Evolutionary conservation across 768 basidiomycete genomes (phyloP).

Genomic region (Agaricus blazei): DNA sequence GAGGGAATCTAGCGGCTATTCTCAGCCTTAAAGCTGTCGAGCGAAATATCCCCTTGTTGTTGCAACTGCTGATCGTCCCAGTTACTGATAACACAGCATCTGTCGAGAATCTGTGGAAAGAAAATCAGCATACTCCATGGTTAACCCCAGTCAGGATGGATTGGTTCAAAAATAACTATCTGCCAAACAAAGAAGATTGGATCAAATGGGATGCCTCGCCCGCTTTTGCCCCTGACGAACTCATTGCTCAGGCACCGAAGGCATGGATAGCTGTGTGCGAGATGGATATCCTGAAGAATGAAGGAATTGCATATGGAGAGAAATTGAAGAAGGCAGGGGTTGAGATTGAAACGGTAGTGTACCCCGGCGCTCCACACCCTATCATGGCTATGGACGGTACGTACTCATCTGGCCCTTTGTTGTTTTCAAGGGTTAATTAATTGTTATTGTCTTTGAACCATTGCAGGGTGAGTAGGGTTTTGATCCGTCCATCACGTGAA

Average conservation of each 20-base stretch:
- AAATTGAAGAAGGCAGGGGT: constrained; percentile 51
- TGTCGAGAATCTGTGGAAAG: constrained; percentile 38
- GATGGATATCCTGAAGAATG: constrained; percentile 61
- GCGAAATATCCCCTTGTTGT: constrained; percentile 45
- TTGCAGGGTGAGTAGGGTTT: constrained; percentile 3
- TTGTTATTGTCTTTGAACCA: not conserved
- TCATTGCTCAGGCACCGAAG: constrained; percentile 44
- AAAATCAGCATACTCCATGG: constrained; percentile 55
- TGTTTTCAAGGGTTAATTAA: not conserved
- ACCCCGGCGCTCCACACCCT: constrained; percentile 64
- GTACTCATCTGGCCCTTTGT: constrained; percentile 17
- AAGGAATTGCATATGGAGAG: constrained; percentile 59
- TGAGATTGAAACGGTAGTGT: constrained; percentile 47
- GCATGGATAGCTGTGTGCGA: constrained; percentile 64
- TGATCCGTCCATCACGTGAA: not conserved
- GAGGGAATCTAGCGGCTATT: constrained; percentile 66
- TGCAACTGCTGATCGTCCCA: constrained; percentile 67
- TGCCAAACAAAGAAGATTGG: constrained; percentile 57
- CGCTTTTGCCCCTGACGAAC: constrained; percentile 56
- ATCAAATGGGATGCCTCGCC: constrained; percentile 68
- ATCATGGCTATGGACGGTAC: constrained; percentile 73
- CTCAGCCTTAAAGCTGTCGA: constrained; percentile 58
- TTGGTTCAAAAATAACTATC: constrained; percentile 70
- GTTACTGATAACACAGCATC: constrained; percentile 69
- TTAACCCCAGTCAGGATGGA: constrained; percentile 60